phyloP scores from a whole-genome alignment of 441 rosid genomes.

The Raphanus hybrid region DNA sequence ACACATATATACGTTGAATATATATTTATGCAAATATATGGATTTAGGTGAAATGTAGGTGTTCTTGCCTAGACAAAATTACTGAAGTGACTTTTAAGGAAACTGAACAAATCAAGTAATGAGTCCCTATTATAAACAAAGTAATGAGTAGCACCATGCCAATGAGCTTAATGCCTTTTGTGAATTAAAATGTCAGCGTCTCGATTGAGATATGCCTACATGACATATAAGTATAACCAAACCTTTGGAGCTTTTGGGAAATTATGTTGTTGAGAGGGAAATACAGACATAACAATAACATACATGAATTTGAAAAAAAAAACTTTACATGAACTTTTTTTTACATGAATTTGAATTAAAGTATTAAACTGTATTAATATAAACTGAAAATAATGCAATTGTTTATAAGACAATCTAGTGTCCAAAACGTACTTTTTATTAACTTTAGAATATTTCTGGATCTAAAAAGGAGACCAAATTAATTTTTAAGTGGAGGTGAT shows the following conservation, averaged over 20 bases:
- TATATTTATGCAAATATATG: neutral
- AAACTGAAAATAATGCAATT: neutral
- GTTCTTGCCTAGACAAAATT: neutral
- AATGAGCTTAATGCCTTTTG: constrained; percentile 11
- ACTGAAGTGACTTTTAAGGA: constrained; percentile 31
- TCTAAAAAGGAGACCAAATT: too few relatives aligned
- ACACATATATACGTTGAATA: neutral
- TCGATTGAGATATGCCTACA: constrained; percentile 24
- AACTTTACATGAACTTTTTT: too few relatives aligned
- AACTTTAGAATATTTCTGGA: too few relatives aligned
- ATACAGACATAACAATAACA: too few relatives aligned
- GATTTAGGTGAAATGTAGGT: constrained; percentile 29
- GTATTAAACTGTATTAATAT: too few relatives aligned
- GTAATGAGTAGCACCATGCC: constrained; percentile 27
- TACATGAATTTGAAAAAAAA: too few relatives aligned
- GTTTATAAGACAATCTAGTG: constrained; percentile 10
- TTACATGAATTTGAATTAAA: too few relatives aligned
- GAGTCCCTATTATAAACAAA: neutral
- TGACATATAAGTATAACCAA: constrained; percentile 35
- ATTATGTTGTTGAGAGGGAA: constrained; percentile 1
- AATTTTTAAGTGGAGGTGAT: too few relatives aligned
- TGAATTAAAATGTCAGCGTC: constrained; percentile 18
- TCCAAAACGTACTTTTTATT: neutral
- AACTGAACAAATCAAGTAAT: constrained; percentile 1
- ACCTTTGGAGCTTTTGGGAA: neutral